Base-by-base conservation (phyloP, 78 protist genomes). In the Dictyostelium firmibasis region DNA sequence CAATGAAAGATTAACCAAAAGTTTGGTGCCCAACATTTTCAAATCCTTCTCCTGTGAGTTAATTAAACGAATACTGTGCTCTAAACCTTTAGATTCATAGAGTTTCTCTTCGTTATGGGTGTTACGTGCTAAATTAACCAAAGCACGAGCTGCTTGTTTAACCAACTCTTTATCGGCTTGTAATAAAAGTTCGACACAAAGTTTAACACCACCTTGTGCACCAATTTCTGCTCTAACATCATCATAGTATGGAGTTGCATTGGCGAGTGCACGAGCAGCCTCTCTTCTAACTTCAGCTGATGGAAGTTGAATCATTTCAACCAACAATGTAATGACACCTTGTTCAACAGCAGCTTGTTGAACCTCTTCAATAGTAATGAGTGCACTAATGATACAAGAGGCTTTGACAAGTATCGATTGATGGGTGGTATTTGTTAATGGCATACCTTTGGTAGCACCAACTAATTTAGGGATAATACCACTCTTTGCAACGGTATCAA, bases 151-250 rank as follows among this genome's bases (percentile, higher is more conserved):
- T 13, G 94, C 94, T 81, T 89, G 94, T 50, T 89, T 89, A 33
- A 69, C 83, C 23, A 89, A 67, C 50, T 89, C 94, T 27, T 89
- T 89, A 50, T 89, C 94, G 16, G 74, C 13, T 44, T 84, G 57
- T 4, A 89, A 25, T 8, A 89, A n/a, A 0, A 89, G 29, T 23
- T 89, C 87, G 23, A 89, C 38, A 43, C 74, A 60, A 20, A 81
- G 35, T 31, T 64, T 76, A 18, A 89, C 94, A 89, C 94, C 94
- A 70, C 94, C 94, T n/a, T 60, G 70, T 10, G 35, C 82, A 70
- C 94, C 94, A 69, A 89, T 84, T 50, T 89, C 94, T 47, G 86
- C 86, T 50, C 94, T 41, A 10, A 89, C 94, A 81, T 89, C 94
- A 81, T 89, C 94, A 81, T 69, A 89, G 11, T 89, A 89, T 81